Percentiles rank a stretch among this genome's conserved stretches.
Evolutionary conservation across 768 basidiomycete genomes (phyloP).

Genomic region (Cantharellus cinnabarinus): DNA sequence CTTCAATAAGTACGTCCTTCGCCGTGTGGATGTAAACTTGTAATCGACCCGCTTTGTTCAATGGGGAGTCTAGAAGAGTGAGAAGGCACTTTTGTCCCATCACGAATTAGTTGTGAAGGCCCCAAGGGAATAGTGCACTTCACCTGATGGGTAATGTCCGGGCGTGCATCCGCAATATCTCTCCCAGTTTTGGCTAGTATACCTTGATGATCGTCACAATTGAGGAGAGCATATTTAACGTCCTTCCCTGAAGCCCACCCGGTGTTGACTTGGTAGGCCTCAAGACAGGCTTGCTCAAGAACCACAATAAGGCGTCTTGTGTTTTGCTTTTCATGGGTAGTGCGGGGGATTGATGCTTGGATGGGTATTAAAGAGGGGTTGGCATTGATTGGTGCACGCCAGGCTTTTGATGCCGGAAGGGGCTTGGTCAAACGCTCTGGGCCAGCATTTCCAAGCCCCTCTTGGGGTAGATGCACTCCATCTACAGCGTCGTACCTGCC

Average conservation of each 20-base stretch:
- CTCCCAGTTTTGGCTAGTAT: conserved; percentile 93
- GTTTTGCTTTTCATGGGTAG: conserved; percentile 22
- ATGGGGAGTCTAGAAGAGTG: conserved; percentile 87
- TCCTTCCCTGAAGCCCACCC: conserved; percentile 34
- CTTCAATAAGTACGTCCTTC: conserved; percentile 89
- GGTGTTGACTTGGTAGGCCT: conserved; percentile 73
- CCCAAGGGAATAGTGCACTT: background rate
- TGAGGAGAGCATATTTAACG: conserved; percentile 88
- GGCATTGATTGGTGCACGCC: conserved; percentile 36
- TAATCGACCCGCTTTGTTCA: conserved; percentile 91
- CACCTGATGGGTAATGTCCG: conserved; percentile 97
- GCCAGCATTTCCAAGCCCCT: background rate
- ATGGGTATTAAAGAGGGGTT: conserved; percentile 72
- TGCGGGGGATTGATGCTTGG: conserved; percentile 48
- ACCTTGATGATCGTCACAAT: conserved; percentile 98
- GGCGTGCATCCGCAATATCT: conserved; percentile 97
- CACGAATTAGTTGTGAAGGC: background rate
- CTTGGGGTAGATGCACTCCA: background rate
- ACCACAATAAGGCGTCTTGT: conserved; percentile 66
- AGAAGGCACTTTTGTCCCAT: conserved; percentile 55
- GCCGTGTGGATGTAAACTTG: conserved; percentile 98
- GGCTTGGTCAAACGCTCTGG: background rate
- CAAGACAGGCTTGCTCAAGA: conserved; percentile 84
- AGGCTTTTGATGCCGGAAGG: background rate
- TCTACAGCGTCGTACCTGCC: too few species aligned